phyloP scores from a whole-genome alignment of 257 asterid species.

The Penstemon barbatus region DNA sequence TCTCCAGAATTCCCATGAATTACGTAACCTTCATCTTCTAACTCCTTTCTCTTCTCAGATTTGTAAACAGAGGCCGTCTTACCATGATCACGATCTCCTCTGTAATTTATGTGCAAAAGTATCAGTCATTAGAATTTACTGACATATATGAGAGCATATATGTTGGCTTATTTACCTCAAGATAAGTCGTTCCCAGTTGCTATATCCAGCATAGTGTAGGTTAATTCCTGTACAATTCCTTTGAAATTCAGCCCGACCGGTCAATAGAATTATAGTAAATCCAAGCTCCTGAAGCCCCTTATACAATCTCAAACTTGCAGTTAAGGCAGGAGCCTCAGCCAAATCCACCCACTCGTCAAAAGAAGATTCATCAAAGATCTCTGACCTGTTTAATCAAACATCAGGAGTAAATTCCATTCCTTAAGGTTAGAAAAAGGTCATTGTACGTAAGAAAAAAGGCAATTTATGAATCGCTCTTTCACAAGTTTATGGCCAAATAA shows the following conservation, averaged over 20 bases:
- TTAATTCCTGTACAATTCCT: constrained; percentile 66
- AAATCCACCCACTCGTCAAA: constrained; percentile 69
- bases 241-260: constrained; percentile 74
- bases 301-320: constrained; percentile 72
- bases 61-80: constrained; percentile 63
- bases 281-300: constrained; percentile 60
- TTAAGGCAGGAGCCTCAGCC: constrained; percentile 78
- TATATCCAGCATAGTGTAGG: constrained; percentile 58
- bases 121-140: neutral
- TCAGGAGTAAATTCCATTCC: neutral
- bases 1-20: constrained; percentile 83
- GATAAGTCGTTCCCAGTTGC: constrained; percentile 74
- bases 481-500: neutral
- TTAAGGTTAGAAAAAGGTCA: neutral
- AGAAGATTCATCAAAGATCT: constrained; percentile 51
- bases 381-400: constrained; percentile 43
- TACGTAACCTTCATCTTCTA: constrained; percentile 72
- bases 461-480: neutral
- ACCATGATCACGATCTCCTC: constrained; percentile 64
- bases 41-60: constrained; percentile 75
- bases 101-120: constrained; percentile 28
- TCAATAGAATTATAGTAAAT: constrained; percentile 62
- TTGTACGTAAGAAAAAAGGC: neutral
- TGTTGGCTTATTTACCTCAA: constrained; percentile 52
- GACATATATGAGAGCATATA: too few species aligned